Evolutionary conservation across 768 basidiomycete species (phyloP), one percentile per base, ranked within the genome.

Genomic region (Hirschioporus abietinus): DNA sequence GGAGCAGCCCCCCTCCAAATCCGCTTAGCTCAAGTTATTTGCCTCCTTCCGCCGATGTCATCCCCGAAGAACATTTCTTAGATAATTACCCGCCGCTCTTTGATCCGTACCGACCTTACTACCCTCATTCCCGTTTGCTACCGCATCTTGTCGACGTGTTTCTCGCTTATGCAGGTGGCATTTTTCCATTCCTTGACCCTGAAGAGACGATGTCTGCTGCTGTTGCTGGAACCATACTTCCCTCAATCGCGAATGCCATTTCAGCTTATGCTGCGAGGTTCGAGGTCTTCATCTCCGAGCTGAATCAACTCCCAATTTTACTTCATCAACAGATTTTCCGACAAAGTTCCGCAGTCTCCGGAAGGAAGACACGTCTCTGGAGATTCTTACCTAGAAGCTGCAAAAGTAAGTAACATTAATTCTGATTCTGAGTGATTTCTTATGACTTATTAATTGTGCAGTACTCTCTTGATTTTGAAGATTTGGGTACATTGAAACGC

Each of bases 131-230:
- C 12, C 58, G 66, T 7, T 66, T 68, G 27, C 72, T 73, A 34
- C 68, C 66, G 20, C 68, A 69, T 62, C 66, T 73, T 18, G 66
- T 65, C 1, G 64, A 59, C 15, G 63, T 73, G 25, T 73, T 73
- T 66, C 72, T 73, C 60, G 71, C 71, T 58, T 57, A 67, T 64
- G 58, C 72, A 15, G 71, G 72, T 4, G 64, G 68, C 35, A 68
- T 69, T 52, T 73, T 73, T 66, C 72, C 72, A 18, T 73, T 70
- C 67, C 68, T 73, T 24, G 71, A 72, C 35, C 70, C 69, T 25
- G 64, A 63, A 60, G 70, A 70, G 18, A 66, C 71, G 15, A 65
- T 72, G 63, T 62, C 64, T 63, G 35, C 60, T 23, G 34, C 65
- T 36, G 30, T 61, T 8, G 24, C 67, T 4, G 30, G 26, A 12